Conservation (phyloP, 2,329 filamentous ascomycete genomes). For the Neonectria coccinea region DNA sequence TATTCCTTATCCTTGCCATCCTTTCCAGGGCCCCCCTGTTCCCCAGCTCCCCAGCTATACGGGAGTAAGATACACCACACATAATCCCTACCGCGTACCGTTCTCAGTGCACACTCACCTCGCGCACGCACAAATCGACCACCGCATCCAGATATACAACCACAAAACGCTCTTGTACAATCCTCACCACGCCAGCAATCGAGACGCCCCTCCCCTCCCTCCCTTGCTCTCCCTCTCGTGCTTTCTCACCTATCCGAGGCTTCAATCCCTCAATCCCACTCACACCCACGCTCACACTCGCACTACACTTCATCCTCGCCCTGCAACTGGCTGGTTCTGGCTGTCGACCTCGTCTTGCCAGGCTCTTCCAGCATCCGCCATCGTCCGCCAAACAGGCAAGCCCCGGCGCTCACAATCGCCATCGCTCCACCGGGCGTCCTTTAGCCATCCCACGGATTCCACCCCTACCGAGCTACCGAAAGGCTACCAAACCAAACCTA, state of each 20-base stretch:
- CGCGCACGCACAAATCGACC: neutral
- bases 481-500: slow-evolving; percentile 4
- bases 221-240: too few relatives aligned
- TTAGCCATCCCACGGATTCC: slow-evolving; percentile 21
- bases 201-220: slow-evolving; percentile 7
- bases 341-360: slow-evolving; percentile 8
- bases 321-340: slow-evolving; percentile 31
- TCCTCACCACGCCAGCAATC: slow-evolving; percentile 3
- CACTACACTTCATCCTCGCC: neutral
- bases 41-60: slow-evolving; percentile 6
- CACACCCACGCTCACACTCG: slow-evolving; percentile 11
- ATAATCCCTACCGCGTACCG: slow-evolving; percentile 1
- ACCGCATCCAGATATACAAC: neutral
- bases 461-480: slow-evolving; percentile 30
- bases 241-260: too few relatives aligned
- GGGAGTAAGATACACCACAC: slow-evolving; percentile 12
- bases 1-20: neutral
- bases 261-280: slow-evolving; percentile 25
- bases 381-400: slow-evolving; percentile 15
- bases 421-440: slow-evolving; percentile 28
- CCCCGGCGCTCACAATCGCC: slow-evolving; percentile 27
- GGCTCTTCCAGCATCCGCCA: slow-evolving; percentile 17
- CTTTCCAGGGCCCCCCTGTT: slow-evolving; percentile 4
- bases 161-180: neutral
- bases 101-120: neutral